Evolutionary conservation across 2,329 filamentous ascomycete species (phyloP), one percentile per base, ranked within the genome.

Genomic region (Aspergillus sojae): DNA sequence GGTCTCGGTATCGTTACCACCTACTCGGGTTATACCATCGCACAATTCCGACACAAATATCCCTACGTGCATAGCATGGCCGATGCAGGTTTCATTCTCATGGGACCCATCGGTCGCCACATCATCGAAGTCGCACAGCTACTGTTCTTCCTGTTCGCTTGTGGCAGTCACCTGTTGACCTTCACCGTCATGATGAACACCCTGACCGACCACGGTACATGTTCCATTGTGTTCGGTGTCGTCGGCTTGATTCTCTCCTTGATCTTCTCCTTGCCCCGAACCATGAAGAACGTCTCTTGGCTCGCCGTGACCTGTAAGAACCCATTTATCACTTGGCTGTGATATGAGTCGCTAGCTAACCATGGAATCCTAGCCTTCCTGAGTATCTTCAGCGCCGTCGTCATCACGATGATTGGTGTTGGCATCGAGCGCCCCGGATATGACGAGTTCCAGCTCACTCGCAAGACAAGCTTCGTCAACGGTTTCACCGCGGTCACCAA

Each of bases 141-240:
- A 1, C 76, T 91, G 28, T 87, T 91, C 75, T 81, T 91, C 39
- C 80, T 89, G 65, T 90, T 92, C 78, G 85, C 90, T 65, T 87
- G 89, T 75, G 89, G 85, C 32, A 89, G 88, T n/a, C 90, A 92
- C 76, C 83, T 90, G 62, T 78, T 91, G 66, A 90, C 88, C 0
- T 91, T 91, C 67, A 85, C 84, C 41, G 88, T 91, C 69, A 89
- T 89, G 74, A 85, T 91, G 76, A 88, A 88, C 69, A 87, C 84
- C 58, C 79, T 92, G 41, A 88, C 87, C 12, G 77, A 86, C 3
- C 83, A 89, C 65, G 85, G 82, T 0, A 82, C 84, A 0, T 91
- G 88, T 75, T 88, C 87, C 4, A 86, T 91, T 61, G 79, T 87
- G 1, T 91, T 87, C 77, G 85, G 82, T 7, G 78, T 87, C 19